Evolutionary conservation across 495 filamentous ascomycete species (phyloP).

Genomic region (Paragyromitra xinjiangensis): DNA sequence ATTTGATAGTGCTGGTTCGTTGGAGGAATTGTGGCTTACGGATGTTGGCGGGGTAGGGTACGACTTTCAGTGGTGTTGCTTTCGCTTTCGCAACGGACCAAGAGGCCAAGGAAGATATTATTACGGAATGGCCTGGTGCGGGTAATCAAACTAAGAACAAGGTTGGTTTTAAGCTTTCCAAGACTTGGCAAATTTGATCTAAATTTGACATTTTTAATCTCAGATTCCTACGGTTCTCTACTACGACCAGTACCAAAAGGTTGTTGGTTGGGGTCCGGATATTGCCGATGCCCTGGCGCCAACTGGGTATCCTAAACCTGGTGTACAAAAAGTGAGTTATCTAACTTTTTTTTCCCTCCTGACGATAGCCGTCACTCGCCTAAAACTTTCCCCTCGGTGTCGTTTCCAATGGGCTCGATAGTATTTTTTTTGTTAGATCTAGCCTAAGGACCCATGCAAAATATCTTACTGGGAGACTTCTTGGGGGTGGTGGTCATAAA

Average conservation of each 20-base stretch:
- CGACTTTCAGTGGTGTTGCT: constrained; percentile 80
- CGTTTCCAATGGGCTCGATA: not conserved
- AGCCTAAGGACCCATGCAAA: too few relatives aligned
- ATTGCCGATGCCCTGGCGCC: constrained; percentile 81
- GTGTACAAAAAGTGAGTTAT: constrained; percentile 71
- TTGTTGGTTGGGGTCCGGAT: constrained; percentile 82
- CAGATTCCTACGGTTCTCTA: constrained; percentile 84
- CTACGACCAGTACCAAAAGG: constrained; percentile 83
- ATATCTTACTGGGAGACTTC: not conserved
- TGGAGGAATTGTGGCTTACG: constrained; percentile 8
- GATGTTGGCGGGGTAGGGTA: constrained; percentile 64
- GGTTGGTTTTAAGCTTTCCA: constrained; percentile 59
- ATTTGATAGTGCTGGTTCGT: not conserved
- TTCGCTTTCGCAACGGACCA: constrained; percentile 84
- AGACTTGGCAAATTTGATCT: constrained; percentile 12
- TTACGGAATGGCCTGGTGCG: constrained; percentile 82
- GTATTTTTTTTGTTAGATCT: not conserved
- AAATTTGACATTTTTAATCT: constrained; percentile 14
- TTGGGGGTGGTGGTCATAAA: not conserved
- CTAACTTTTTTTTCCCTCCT: not conserved
- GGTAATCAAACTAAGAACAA: constrained; percentile 84
- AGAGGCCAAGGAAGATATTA: constrained; percentile 82
- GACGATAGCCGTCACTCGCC: not conserved
- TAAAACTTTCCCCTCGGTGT: not conserved
- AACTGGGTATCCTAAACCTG: constrained; percentile 80